Base-by-base conservation (phyloP, 2,329 filamentous ascomycete species). In the Fusarium sp. region DNA sequence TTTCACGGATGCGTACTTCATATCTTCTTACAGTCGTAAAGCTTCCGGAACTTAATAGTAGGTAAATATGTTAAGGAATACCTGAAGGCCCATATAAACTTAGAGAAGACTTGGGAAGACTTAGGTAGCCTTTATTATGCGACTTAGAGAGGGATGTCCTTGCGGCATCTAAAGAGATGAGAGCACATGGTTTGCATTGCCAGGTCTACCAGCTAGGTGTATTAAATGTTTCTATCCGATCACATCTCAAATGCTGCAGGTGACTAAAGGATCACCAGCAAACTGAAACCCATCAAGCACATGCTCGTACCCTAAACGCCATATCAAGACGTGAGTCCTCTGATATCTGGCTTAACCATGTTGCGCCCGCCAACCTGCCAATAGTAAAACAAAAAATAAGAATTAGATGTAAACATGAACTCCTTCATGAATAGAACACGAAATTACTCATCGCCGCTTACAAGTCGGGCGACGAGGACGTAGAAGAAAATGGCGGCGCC, bases 401-500 rank as follows among this genome's bases (percentile, higher is more conserved):
- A 58, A 37, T 53, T 68, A 41, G 37, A 52, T 56, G 35, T 21
- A 56, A 58, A 56, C 43, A 53, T 31, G 28, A 31, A 56, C 33
- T 33, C 43, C 52, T 20, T 35, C 35, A 21, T n/a, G 23, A 48
- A 56, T 49, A 60, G n/a, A 47, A 65, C 23, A 43, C 13, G 13
- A 11, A 28, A 44, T 57, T 39, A 68, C 13, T 70, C 79, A 24
- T 81, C 80, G 8, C 82, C 83, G 39, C 89, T 89, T 33, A 97
- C 80, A 16, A 97, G 79, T 72, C 95, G 86, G 31, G 93, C 92
- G 58, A 97, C 84, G 49, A 97, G 80, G 13, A 97, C 94, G 80
- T 98, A 98, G 18, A 91, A 80, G 76, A 98, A 92, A 28, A 98
- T 84, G 20, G 89, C 80, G 0, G 85, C 89, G 11, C 92, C 88